Conservation (phyloP, 331 rosid genomes). For the Spiraea crenata region DNA sequence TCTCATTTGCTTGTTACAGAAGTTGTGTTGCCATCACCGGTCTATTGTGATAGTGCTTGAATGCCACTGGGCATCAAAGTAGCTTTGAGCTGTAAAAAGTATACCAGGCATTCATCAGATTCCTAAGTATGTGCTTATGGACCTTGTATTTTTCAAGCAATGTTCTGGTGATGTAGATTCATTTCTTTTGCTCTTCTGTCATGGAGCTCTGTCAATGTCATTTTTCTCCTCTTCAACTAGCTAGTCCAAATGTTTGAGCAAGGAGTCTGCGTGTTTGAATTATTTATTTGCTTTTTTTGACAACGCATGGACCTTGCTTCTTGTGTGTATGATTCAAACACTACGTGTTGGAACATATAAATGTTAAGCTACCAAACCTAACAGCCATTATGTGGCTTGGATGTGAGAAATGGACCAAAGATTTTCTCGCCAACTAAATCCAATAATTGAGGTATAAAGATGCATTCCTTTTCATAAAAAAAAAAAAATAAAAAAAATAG, state of each 20-base stretch:
- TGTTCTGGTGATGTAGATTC: neutral
- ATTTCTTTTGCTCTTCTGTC: neutral
- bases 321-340: too few species aligned
- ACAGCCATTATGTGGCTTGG: neutral
- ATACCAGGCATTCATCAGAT: neutral
- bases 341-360: neutral
- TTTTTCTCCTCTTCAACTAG: neutral
- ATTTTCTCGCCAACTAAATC: neutral
- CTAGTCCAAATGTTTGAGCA: neutral
- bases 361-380: slow-evolving; percentile 1
- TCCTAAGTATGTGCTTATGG: neutral
- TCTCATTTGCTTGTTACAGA: neutral
- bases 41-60: neutral
- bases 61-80: neutral
- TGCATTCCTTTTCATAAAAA: too few species aligned
- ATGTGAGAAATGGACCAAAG: neutral
- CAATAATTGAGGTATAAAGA: too few species aligned
- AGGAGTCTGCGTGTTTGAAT: neutral
- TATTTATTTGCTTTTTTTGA: too few species aligned
- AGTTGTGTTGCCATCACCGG: neutral
- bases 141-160: neutral
- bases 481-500: too few species aligned
- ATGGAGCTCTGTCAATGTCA: neutral
- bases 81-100: neutral
- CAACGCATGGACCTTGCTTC: too few species aligned